Evolutionary conservation across 139 green algal species (phyloP).

Genomic region (Tetratostichococcus sp.): DNA sequence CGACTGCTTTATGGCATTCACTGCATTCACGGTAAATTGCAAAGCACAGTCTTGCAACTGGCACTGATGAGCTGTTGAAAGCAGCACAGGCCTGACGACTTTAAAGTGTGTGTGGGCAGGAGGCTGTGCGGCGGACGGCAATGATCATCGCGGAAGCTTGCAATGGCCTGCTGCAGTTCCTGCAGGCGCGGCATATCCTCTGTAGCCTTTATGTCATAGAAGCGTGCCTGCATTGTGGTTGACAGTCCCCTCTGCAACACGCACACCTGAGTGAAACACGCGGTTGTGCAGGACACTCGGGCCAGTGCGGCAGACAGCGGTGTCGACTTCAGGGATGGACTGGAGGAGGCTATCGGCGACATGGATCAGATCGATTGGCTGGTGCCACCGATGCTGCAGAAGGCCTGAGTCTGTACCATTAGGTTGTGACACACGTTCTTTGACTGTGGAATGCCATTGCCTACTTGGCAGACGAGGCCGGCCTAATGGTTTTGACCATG

Average conservation of each 20-base stretch:
- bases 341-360: conserved; percentile 7
- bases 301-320: neutral
- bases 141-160: conserved; percentile 19
- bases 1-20: too few relatives aligned
- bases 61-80: too few relatives aligned
- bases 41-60: too few relatives aligned
- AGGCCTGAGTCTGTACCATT: neutral
- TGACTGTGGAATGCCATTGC: too few relatives aligned
- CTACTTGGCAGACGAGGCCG: too few relatives aligned
- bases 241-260: too few relatives aligned
- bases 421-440: neutral
- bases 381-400: conserved; percentile 70
- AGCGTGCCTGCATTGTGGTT: too few relatives aligned
- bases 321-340: conserved; percentile 3
- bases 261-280: neutral
- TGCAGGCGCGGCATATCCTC: conserved; percentile 36
- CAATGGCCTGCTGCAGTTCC: conserved; percentile 36
- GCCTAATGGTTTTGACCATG: too few relatives aligned
- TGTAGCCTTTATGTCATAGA: too few relatives aligned
- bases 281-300: neutral
- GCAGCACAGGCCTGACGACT: too few relatives aligned
- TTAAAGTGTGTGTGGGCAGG: too few relatives aligned
- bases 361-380: conserved; percentile 59
- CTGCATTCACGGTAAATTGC: too few relatives aligned
- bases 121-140: conserved; percentile 21